Evolutionary conservation across 2,329 filamentous ascomycete genomes (phyloP), one percentile per base, ranked within the genome.

Genomic region (Fusarium scirpi): DNA sequence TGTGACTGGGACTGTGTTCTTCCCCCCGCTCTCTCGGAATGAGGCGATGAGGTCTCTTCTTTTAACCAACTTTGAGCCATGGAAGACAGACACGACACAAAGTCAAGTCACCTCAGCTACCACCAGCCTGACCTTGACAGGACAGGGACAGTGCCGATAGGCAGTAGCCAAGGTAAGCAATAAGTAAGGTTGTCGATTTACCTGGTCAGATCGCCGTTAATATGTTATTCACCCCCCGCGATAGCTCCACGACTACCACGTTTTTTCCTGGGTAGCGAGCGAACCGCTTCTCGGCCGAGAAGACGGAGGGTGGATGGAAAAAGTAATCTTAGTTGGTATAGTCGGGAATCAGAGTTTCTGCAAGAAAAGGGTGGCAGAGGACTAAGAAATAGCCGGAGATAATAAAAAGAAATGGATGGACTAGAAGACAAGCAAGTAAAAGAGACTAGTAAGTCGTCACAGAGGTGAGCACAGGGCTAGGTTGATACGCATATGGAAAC

Each of bases 11-110:
- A 25, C 38, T 43, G 54, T 52, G 47, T 38, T 69, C 51, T 54
- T 29, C 51, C 52, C 47, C 55, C 47, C 65, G 62, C 66, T 48
- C 45, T 70, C 61, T 60, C 57, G 27, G 62, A 49, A 52, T 59
- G 65, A 59, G 72, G 61, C 65, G 72, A 74, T 54, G 52, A 46
- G 44, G 65, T 57, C 51, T 74, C 68, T 60, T 75, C 58, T 44
- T 72, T 72, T 43, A 74, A 30, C 72, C 70, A 70, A 43, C 47
- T 56, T 44, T 65, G 56, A 48, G 70, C 69, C 72, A 74, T 73
- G 58, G 61, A 52, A 41, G 32, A 38, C 22, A 57, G 18, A 38
- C 34, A 38, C 18, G 34, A 54, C 58, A 32, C 45, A 34, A 49
- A 16, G 25, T 25, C 49, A 44, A 48, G 29, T 22, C 34, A 53